Evolutionary conservation across 2,329 filamentous ascomycete species (phyloP), one percentile per base, ranked within the genome.

Genomic region (Monosporascus cannonballus): DNA sequence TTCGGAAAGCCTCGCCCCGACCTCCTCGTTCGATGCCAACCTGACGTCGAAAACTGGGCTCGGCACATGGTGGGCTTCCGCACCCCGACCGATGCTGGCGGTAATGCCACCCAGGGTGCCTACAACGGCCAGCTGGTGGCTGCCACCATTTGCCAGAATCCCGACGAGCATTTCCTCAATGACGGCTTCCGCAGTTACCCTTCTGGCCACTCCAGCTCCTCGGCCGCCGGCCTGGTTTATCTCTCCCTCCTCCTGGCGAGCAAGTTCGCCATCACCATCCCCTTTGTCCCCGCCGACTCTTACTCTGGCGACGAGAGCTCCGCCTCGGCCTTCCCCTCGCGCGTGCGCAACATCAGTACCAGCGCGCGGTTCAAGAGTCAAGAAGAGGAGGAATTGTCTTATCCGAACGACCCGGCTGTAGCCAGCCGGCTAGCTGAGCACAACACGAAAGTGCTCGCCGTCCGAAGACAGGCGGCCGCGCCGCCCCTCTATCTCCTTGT

Each of bases 131-230:
- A 83, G 50, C 75, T 96, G 17, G 90, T 96, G 45, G 83, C 80
- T n/a, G 84, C 83, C 51, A 74, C 73, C 20, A 96, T 96, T 53
- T 96, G 93, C 77, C 76, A 71, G 49, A 84, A 87, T 59, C 76
- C 76, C 1, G 80, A 91, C 66, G 69, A 68, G 17, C 65, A 76
- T 47, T 74, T 76, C n/a, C 76, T 90, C 48, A 74, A 90, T 49
- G 90, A 96, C 64, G 91, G 89, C 1, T 96, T 96, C 72, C 81
- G 88, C 46, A 92, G 87, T 62, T 96, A 91, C 61, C 88, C 88
- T 0, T 89, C 85, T 51, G 89, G 89, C 0, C 89, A 93, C 72
- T 74, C 86, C 24, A 90, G 86, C 41, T 85, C 87, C 56, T 80
- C 88, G 4, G 90, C 89, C 61, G 85, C 86, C 11, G 92, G 92